Evolutionary conservation across 306 rosid species (phyloP).

Genomic region (Citrullus amarus): DNA sequence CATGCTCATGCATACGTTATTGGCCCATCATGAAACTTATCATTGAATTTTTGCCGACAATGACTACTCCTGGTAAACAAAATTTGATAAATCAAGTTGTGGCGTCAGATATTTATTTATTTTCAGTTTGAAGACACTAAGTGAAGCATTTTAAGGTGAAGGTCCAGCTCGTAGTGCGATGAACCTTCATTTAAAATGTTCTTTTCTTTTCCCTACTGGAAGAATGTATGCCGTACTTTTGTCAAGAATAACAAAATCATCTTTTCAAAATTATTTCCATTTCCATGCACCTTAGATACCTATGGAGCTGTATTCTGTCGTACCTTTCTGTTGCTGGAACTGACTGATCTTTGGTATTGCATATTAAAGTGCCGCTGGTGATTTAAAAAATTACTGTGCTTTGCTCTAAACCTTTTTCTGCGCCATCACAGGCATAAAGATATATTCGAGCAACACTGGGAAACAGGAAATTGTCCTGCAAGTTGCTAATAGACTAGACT

Average conservation of each 20-base stretch:
- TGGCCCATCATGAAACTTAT: conserved; percentile 1
- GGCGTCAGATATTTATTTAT: background rate
- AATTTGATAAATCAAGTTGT: background rate
- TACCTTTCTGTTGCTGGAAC: background rate
- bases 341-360: background rate
- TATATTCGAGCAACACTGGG: conserved; percentile 16
- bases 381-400: background rate
- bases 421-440: conserved; percentile 38
- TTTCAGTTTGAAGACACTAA: background rate
- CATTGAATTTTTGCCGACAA: background rate
- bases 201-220: background rate
- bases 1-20: background rate
- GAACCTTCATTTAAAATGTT: background rate
- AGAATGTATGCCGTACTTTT: background rate
- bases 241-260: background rate
- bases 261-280: background rate
- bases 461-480: conserved; percentile 33
- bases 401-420: background rate
- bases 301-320: background rate
- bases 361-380: background rate
- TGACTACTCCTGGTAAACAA: background rate
- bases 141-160: background rate
- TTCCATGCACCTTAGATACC: background rate
- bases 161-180: background rate
- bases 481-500: conserved; percentile 29